Evolutionary conservation across 768 basidiomycete genomes (phyloP).

Genomic region (Omphalotus guepiniiformis): DNA sequence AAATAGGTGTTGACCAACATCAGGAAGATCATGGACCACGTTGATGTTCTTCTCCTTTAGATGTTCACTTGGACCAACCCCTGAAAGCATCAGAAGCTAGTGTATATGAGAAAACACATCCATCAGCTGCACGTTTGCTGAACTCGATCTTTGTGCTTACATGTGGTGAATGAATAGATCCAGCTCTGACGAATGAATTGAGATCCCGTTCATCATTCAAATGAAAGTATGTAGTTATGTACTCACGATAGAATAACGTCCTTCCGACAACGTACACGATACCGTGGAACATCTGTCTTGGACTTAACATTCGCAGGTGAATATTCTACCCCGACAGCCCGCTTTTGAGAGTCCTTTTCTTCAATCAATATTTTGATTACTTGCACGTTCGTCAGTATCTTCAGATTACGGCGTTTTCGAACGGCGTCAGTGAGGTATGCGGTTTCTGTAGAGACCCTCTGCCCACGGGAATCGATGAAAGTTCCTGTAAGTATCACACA

Average conservation of each 20-base stretch:
- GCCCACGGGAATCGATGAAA: constrained; percentile 46
- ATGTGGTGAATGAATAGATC: constrained; percentile 61
- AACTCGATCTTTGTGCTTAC: too few species aligned
- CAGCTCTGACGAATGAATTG: too few species aligned
- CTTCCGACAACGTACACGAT: constrained; percentile 41
- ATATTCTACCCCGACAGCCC: constrained; percentile 57
- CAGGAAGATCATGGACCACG: constrained; percentile 58
- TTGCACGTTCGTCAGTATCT: constrained; percentile 45
- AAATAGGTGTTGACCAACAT: constrained; percentile 68
- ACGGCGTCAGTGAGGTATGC: constrained; percentile 63
- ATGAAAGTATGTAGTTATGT: neutral
- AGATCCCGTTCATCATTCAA: too few species aligned
- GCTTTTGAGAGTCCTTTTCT: constrained; percentile 25
- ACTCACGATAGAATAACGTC: constrained; percentile 59
- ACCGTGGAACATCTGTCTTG: constrained; percentile 29
- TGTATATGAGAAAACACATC: too few species aligned
- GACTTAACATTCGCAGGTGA: constrained; percentile 19
- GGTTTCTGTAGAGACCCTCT: constrained; percentile 54
- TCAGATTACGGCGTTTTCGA: constrained; percentile 56
- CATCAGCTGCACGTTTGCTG: too few species aligned
- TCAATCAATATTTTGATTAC: constrained; percentile 54
- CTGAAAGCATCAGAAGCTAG: constrained; percentile 68
- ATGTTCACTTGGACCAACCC: constrained; percentile 64
- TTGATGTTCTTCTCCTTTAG: constrained; percentile 50
- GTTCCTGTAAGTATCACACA: too few species aligned